phyloP scores from a whole-genome alignment of 805 yeast species.

The Candida hispaniensis region DNA sequence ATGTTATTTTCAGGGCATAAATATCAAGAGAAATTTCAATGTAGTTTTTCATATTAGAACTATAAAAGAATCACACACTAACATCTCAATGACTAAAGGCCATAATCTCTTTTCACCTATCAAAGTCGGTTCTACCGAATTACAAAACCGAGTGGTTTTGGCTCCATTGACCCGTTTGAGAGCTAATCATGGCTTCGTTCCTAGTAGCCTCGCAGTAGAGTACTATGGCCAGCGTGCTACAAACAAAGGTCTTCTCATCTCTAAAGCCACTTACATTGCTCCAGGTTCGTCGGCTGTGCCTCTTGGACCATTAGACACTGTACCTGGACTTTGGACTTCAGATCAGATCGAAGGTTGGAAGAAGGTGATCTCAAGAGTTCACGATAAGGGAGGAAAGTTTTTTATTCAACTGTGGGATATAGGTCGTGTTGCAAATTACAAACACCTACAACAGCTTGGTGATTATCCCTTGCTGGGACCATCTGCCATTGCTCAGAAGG shows the following conservation, averaged over 20 bases:
- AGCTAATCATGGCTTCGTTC: constrained; percentile 29
- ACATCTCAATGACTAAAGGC: too few species aligned
- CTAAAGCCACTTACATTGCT: constrained; percentile 50
- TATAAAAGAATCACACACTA: too few species aligned
- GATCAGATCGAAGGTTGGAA: constrained; percentile 82
- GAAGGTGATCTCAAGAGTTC: constrained; percentile 35
- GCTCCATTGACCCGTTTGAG: constrained; percentile 46
- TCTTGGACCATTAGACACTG: constrained; percentile 31
- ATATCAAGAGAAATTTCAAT: too few species aligned
- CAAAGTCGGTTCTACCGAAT: constrained; percentile 22
- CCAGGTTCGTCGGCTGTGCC: not conserved
- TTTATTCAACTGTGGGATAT: constrained; percentile 36
- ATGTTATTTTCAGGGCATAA: too few species aligned
- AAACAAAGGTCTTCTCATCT: constrained; percentile 44
- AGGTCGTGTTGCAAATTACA: constrained; percentile 31
- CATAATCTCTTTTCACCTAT: constrained; percentile 24
- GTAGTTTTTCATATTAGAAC: too few species aligned
- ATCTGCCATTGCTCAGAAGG: constrained; percentile 23
- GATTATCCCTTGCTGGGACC: constrained; percentile 8
- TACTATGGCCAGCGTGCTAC: constrained; percentile 49
- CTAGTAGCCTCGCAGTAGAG: constrained; percentile 38
- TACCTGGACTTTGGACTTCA: constrained; percentile 49
- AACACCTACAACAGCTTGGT: constrained; percentile 4
- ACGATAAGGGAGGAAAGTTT: constrained; percentile 32
- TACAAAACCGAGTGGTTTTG: constrained; percentile 35